phyloP scores from a whole-genome alignment of 768 basidiomycete genomes.

The Calocybe cyanea region DNA sequence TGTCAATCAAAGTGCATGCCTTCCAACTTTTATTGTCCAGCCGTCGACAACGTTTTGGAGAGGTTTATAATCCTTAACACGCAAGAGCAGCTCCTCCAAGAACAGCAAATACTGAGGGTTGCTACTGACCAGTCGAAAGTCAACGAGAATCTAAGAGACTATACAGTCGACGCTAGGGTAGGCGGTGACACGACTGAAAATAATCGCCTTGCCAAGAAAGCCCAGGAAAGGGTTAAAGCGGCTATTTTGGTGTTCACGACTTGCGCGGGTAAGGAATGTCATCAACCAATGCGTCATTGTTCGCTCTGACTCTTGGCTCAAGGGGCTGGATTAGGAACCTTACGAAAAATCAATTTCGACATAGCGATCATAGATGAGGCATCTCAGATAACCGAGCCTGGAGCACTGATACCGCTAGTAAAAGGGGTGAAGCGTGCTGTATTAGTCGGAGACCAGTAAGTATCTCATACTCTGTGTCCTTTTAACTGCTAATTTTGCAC shows the following conservation, averaged over 20 bases:
- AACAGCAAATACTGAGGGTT: constrained; percentile 61
- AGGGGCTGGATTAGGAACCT: constrained; percentile 55
- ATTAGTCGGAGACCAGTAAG: constrained; percentile 70
- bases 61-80: constrained; percentile 52
- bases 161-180: constrained; percentile 44
- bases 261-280: constrained; percentile 45
- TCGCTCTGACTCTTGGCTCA: not conserved
- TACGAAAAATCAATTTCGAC: constrained; percentile 54
- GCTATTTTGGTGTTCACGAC: constrained; percentile 63
- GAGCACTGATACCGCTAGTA: constrained; percentile 61
- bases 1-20: not conserved
- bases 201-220: constrained; percentile 51
- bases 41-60: constrained; percentile 69
- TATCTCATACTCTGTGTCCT: constrained; percentile 3
- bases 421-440: constrained; percentile 57
- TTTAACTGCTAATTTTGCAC: too few relatives aligned
- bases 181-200: constrained; percentile 64
- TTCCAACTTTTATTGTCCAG: constrained; percentile 28
- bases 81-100: constrained; percentile 36
- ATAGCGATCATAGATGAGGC: constrained; percentile 68
- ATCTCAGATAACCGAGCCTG: constrained; percentile 66
- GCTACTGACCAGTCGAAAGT: constrained; percentile 65
- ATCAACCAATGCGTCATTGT: not conserved
- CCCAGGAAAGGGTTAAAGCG: constrained; percentile 51
- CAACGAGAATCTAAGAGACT: constrained; percentile 50